A percentile compares a stretch with the other conserved stretches of the same genome.
These are phyloP conservation scores for Phaseolus coccineus DNA, from an alignment of 331 rosid genomes.

Conservation along the genomic window DNA sequence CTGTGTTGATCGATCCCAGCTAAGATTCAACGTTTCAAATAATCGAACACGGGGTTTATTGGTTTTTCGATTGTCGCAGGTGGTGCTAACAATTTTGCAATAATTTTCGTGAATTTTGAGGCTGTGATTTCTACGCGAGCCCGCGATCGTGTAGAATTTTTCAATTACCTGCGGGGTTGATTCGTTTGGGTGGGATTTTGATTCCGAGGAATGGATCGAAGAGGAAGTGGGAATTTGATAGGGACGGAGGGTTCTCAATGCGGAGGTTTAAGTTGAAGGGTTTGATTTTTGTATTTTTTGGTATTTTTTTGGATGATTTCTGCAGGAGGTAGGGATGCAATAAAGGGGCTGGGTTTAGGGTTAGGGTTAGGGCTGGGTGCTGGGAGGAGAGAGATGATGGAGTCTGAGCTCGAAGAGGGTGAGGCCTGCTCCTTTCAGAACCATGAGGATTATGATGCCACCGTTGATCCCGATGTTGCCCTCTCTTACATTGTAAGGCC, in stretches of 20 bases:
- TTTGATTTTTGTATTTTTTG: constrained; percentile 35
- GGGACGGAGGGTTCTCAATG: constrained; percentile 51
- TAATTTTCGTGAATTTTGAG: constrained; percentile 23
- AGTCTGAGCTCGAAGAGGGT: constrained; percentile 94
- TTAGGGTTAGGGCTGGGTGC: constrained; percentile 59
- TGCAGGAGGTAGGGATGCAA: constrained; percentile 81
- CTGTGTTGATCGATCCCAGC: constrained; percentile 57
- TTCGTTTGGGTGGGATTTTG: constrained; percentile 43
- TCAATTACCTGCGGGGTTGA: constrained; percentile 38
- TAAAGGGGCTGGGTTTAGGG: constrained; percentile 71
- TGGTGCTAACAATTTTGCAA: neutral
- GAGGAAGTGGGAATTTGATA: constrained; percentile 52
- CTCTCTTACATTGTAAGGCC: constrained; percentile 86
- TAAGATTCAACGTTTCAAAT: constrained; percentile 37
- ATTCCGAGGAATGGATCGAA: constrained; percentile 54
- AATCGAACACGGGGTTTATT: neutral
- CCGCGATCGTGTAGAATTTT: constrained; percentile 59
- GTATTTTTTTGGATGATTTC: constrained; percentile 67
- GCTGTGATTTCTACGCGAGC: constrained; percentile 46
- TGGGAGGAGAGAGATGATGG: constrained; percentile 70
- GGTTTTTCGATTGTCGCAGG: constrained; percentile 30
- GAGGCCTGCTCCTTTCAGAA: constrained; percentile 80
- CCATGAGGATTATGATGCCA: constrained; percentile 65
- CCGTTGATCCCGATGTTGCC: constrained; percentile 80
- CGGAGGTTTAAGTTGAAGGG: constrained; percentile 55